Base-by-base conservation (phyloP, 78 protist species). In the Monocercomonoides exilis region DNA sequence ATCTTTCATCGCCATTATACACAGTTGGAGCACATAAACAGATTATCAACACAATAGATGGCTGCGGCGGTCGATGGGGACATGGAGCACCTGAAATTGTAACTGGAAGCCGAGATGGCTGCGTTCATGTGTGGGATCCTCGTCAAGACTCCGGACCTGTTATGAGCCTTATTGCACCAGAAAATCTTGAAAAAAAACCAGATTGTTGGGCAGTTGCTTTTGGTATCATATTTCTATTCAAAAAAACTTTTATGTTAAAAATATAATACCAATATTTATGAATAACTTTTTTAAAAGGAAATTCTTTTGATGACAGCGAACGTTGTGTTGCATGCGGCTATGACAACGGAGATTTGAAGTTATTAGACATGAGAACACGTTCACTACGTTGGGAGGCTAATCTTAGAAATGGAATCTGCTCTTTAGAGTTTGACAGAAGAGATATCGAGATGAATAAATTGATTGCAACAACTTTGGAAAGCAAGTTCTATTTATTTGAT, bases 321-420 rank as follows among this genome's bases (percentile, higher is more conserved):
- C 92, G 95, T 21, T 6, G 63, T 29, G 87, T 92, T 44, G 93
- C 86, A 41, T 81, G 90, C 0, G 94, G 94, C 0, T 94, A 91
- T 80, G 94, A 93, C 85, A 94, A 92, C 89, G 96, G 96, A 36
- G 96, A 94, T 64, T 79, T 94, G 5, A 94, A 93, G 36, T 77
- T 94, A 43, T 87, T 87, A 35, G 96, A 94, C 63, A 43, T 94
- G 43, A 43, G 85, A 11, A 90, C 77, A 41, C 77, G 43, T 29
- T 45, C 29, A 36, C 6, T 94, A 2, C 42, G 63, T 0, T 91
- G 88, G 84, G 80, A 43, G 1, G 33, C 44, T 11, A 87, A 87
- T 3, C 77, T 87, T 41, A 77, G 89, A 2, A 38, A 64, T 38
- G 89, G 85, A 32, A 82, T 87, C 35, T 88, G 92, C 77, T 35